Base-by-base conservation (phyloP, 2,329 filamentous ascomycete species). In the Neophaeococcomyces mojaviensis region DNA sequence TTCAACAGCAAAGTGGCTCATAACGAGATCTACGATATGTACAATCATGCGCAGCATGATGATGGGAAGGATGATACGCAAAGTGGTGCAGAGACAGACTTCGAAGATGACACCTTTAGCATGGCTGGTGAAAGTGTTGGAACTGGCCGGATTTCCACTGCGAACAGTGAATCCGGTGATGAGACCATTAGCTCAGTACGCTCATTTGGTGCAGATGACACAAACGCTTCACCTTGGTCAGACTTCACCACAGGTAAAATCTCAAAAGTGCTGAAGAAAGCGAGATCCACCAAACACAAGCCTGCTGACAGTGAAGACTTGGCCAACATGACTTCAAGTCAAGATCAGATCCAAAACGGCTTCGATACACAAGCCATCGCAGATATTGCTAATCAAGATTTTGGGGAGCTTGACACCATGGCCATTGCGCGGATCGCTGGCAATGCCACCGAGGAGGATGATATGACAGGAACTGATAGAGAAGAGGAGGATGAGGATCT, bases 21-120 rank as follows among this genome's bases (percentile, higher is more conserved):
- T 51, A 89, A 97, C 57, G 92, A 98, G 57, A 96, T 98, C 43
- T 97, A 97, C 59, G 88, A 88, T 48, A 87, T 98, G 39, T 98
- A 97, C 68, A 97, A 92, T 59, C 86, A 92, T 48, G 90, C 92
- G 1, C 64, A 90, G 30, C 74, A 76, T 51, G 65, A 66, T 15
- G 63, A 69, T 2, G 67, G 68, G 26, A 62, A 66, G 32, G 62
- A 67, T 0, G 57, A 60, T 16, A 57, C 70, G 6, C 81, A 87
- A 12, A 81, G 83, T 47, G 80, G 84, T 37, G 85, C 73, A 46
- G 78, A 78, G 13, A 78, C 73, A 47, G 77, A 78, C 24, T 74
- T 85, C 53, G 84, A 88, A 39, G 73, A 73, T 42, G 73, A 82
- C 55, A 78, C 89, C 53, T 95, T 92, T 62, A 90, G 85, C 2